Base-by-base conservation (phyloP, 106 monocot genomes). In the Ottelia alismoides region DNA sequence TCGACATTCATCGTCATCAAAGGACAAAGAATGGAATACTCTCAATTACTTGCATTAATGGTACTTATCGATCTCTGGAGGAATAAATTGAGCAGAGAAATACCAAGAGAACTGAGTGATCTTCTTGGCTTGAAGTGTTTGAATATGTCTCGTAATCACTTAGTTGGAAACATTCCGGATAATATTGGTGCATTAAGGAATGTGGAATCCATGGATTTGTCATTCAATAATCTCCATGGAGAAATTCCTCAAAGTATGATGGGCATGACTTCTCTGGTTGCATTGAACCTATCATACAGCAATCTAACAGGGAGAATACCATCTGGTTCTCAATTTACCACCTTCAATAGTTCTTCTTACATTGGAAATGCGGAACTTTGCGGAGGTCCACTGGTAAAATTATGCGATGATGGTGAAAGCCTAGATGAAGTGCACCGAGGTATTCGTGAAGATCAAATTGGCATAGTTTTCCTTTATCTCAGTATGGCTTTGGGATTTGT, bases 141-240 rank as follows among this genome's bases (percentile, higher is more conserved):
- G 16, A 69, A 68, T 25, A 16, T 74, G 20, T 74, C 68, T 16
- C 3, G 44, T 6, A 74, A 68, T 51, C 24, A 49, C 23, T n/a
- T 68, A 23, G 57, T 2, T 0, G 51, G 74, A 10, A 21, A 9
- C 21, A 75, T 75, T 1, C 69, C 63, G 3, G 22, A 47, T 3
- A 56, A 32, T 2, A 62, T 74, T n/a, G 44, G 44, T 18, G 31
- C 1, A 16, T 10, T 75, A 22, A 17, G 5, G 28, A 19, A 23
- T 10, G 20, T 75, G 2, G 63, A 75, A 26, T 64, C 57, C 16
- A 55, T 69, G 16, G 69, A 63, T 27, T 45, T 75, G 5, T 75
- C 63, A 17, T 17, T 25, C 0, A 73, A 73, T 43, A n/a, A 55
- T 2, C 20, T 73, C 7, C 25, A 44, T 0, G 73, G 73, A n/a